These are phyloP conservation scores for Trypanosoma vivax DNA, from an alignment of 208 protist genomes.

Conservation along the genomic window DNA sequence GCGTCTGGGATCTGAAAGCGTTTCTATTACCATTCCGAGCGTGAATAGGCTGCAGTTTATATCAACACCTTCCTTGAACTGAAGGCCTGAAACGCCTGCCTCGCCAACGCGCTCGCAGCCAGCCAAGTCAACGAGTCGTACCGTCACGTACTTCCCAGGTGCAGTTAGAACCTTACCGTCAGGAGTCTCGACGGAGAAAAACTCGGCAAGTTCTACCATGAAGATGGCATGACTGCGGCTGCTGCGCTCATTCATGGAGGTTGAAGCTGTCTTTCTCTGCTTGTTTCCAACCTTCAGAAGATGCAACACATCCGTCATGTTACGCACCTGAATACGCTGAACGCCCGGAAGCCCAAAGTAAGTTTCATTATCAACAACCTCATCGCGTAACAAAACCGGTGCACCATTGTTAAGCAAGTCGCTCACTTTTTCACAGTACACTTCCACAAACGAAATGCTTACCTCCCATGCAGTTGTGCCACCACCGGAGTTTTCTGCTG, in stretches of 20 bases:
- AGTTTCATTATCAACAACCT: constrained; percentile 48
- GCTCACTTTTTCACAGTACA: constrained; percentile 87
- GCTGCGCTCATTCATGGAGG: constrained; percentile 75
- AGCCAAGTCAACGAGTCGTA: constrained; percentile 85
- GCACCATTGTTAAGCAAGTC: constrained; percentile 75
- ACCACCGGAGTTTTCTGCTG: constrained; percentile 30
- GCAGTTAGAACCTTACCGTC: constrained; percentile 49
- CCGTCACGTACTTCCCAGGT: constrained; percentile 51
- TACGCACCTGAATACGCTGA: constrained; percentile 32
- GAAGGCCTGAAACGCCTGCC: constrained; percentile 58
- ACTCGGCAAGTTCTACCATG: constrained; percentile 70
- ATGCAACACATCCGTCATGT: constrained; percentile 54
- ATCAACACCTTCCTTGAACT: constrained; percentile 77
- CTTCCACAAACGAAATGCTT: constrained; percentile 80
- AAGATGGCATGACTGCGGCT: constrained; percentile 86
- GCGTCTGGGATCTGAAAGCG: constrained; percentile 55
- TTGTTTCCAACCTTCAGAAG: constrained; percentile 62
- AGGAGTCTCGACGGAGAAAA: constrained; percentile 46
- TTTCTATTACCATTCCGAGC: constrained; percentile 82
- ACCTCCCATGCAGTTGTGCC: constrained; percentile 73
- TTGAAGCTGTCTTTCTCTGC: constrained; percentile 58
- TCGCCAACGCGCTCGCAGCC: constrained; percentile 83
- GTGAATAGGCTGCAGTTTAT: constrained; percentile 87
- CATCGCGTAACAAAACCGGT: constrained; percentile 54
- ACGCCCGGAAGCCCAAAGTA: constrained; percentile 60